Evolutionary conservation across 768 basidiomycete genomes (phyloP).

Genomic region (Termitomyces titanicus): DNA sequence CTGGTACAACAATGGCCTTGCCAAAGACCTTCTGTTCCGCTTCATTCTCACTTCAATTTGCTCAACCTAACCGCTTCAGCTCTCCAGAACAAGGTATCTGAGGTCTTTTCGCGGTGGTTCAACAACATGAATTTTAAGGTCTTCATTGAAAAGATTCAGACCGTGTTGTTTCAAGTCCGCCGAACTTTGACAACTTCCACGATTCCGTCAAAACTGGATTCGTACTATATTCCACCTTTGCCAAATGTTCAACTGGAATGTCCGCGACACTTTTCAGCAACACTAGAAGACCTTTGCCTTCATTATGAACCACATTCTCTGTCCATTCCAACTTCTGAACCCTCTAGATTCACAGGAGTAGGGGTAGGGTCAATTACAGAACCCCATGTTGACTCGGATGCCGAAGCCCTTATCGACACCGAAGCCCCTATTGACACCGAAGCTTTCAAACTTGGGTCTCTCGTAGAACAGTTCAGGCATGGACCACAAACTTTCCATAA

Average conservation of each 20-base stretch:
- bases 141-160: slow-evolving; percentile 14
- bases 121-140: slow-evolving; percentile 13
- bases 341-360: too few relatives aligned
- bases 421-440: not conserved
- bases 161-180: not conserved
- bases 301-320: not conserved
- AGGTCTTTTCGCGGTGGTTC: slow-evolving; percentile 10
- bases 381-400: too few relatives aligned
- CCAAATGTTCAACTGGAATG: not conserved
- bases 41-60: not conserved
- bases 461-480: not conserved
- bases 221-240: not conserved
- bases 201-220: not conserved
- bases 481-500: not conserved
- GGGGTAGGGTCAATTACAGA: too few relatives aligned
- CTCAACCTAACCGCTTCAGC: not conserved
- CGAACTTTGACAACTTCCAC: not conserved
- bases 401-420: not conserved
- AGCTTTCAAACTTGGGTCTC: not conserved
- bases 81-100: not conserved
- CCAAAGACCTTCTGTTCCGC: not conserved
- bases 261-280: not conserved
- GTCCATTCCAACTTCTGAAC: not conserved
- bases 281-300: not conserved
- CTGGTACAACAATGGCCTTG: slow-evolving; percentile 20